Evolutionary conservation across 2,329 filamentous ascomycete species (phyloP).

Genomic region (Epichloe sp.): DNA sequence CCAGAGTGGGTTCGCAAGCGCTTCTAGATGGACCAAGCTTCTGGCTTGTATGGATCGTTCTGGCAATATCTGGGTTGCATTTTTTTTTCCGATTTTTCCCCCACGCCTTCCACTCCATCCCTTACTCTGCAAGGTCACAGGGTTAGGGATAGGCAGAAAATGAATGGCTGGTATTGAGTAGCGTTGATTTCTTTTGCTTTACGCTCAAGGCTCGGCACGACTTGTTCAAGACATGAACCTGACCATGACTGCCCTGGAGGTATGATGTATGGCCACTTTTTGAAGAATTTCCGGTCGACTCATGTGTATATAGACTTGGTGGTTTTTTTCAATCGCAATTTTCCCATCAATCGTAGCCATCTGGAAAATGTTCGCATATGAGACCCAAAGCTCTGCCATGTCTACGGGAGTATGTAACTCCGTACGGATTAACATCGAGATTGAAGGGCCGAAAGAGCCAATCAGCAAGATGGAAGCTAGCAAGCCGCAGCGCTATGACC

Average conservation of each 20-base stretch:
- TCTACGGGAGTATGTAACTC: too few species aligned
- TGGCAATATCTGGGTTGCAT: neutral
- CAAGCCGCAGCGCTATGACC: neutral
- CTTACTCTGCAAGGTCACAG: neutral
- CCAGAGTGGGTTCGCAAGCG: slow-evolving; percentile 5
- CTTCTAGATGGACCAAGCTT: neutral
- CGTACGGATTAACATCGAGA: too few species aligned
- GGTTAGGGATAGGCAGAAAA: neutral
- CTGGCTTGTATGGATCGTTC: neutral
- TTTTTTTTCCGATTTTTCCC: neutral
- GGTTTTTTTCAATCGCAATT: too few species aligned
- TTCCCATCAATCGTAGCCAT: too few species aligned
- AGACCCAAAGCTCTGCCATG: too few species aligned
- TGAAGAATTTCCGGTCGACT: neutral
- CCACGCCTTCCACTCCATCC: neutral
- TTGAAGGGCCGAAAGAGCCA: neutral
- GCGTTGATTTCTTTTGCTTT: neutral
- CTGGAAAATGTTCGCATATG: too few species aligned
- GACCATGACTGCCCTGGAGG: neutral
- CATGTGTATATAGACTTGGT: neutral
- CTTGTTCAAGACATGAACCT: too few species aligned
- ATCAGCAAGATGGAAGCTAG: neutral
- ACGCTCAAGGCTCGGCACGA: too few species aligned
- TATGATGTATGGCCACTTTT: neutral
- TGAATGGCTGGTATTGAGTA: neutral